Evolutionary conservation across 2,329 filamentous ascomycete genomes (phyloP).

Genomic region (Tolypocladium endophyticum): DNA sequence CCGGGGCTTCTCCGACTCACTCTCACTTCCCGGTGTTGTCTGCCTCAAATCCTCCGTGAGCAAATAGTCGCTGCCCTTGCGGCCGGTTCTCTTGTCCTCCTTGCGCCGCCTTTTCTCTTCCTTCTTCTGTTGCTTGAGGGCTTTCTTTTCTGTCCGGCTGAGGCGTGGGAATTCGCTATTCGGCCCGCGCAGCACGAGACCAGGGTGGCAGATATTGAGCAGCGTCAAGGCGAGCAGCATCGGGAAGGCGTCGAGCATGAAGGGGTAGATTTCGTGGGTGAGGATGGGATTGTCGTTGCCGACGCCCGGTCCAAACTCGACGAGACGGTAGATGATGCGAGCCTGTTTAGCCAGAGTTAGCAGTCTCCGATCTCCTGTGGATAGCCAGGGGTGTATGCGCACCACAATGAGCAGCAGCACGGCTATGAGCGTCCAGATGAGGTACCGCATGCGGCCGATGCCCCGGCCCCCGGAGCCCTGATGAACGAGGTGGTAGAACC

Average conservation of each 20-base stretch:
- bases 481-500: conserved; percentile 21
- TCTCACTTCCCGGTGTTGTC: neutral
- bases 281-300: conserved; percentile 31
- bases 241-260: conserved; percentile 40
- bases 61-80: neutral
- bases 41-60: neutral
- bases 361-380: neutral
- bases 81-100: neutral
- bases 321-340: conserved; percentile 50
- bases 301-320: conserved; percentile 41
- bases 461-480: conserved; percentile 10
- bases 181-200: conserved; percentile 28
- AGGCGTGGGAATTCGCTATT: conserved; percentile 27
- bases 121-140: conserved; percentile 28
- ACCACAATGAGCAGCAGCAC: conserved; percentile 25
- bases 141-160: conserved; percentile 19
- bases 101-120: neutral
- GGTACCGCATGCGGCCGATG: conserved; percentile 18
- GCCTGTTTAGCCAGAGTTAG: conserved; percentile 17
- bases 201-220: conserved; percentile 34
- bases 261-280: conserved; percentile 38
- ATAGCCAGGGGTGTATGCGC: neutral
- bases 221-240: conserved; percentile 37
- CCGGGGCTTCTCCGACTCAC: neutral
- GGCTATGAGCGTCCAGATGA: conserved; percentile 22